Conservation (phyloP, 2,329 filamentous ascomycete species). For the Fusarium nurragi region DNA sequence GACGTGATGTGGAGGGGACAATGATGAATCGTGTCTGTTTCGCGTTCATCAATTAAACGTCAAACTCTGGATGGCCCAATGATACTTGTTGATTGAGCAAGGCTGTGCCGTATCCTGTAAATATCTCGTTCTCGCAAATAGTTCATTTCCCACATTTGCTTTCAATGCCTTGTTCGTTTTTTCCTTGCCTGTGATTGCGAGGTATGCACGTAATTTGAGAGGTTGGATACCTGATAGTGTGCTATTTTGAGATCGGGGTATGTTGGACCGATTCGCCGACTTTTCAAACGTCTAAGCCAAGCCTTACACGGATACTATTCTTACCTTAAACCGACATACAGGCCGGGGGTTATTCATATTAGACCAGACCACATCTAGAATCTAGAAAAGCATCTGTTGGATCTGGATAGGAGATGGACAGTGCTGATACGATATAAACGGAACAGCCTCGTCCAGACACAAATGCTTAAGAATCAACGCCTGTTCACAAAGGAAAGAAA, state of each 20-base stretch:
- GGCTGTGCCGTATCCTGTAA: background rate
- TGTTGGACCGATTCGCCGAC: constrained; percentile 19
- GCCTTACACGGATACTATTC: background rate
- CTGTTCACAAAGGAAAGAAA: background rate
- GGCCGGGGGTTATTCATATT: too few relatives aligned
- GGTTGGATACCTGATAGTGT: constrained; percentile 15
- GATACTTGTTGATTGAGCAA: background rate
- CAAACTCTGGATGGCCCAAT: background rate
- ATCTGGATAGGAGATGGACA: background rate
- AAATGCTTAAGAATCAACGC: background rate
- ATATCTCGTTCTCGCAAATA: background rate
- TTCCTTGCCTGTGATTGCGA: background rate
- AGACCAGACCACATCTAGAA: background rate
- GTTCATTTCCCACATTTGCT: background rate
- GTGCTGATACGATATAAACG: background rate
- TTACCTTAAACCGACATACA: too few relatives aligned
- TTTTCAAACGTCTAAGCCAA: background rate
- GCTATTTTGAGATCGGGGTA: constrained; percentile 26
- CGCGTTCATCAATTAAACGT: constrained; percentile 30
- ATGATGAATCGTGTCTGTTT: constrained; percentile 38
- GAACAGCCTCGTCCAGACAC: background rate
- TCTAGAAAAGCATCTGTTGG: background rate
- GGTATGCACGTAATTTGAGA: constrained; percentile 21
- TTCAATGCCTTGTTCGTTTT: background rate
- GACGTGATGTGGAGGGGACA: constrained; percentile 21